Percentiles rank a stretch among this genome's conserved stretches.
Conservation (phyloP, 352 stramenopile species). For the Phytophthora idaei region DNA sequence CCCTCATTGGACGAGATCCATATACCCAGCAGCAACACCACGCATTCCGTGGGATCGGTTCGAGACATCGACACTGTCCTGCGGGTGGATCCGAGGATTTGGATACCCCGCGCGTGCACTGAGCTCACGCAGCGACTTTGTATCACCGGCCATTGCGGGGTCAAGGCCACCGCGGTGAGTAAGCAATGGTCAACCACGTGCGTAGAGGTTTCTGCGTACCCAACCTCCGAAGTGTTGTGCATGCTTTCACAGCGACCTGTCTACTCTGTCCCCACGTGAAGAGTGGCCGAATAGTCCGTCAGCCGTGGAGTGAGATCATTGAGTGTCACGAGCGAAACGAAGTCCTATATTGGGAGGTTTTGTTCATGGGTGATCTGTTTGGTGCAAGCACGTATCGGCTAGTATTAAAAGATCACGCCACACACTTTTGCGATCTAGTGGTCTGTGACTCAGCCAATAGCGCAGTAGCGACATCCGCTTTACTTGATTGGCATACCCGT, state of each 20-base stretch:
- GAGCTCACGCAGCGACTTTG: neutral
- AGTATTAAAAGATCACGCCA: slow-evolving; percentile 37
- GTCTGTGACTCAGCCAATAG: slow-evolving; percentile 20
- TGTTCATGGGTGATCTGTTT: slow-evolving; percentile 3
- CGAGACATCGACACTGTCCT: neutral
- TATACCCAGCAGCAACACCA: neutral
- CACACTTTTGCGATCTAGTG: slow-evolving; percentile 37
- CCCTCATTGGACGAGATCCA: slow-evolving; percentile 2
- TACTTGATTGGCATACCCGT: slow-evolving; percentile 10
- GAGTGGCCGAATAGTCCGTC: neutral
- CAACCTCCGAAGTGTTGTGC: neutral
- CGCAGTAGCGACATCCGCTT: neutral
- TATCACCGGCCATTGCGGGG: slow-evolving; percentile 6
- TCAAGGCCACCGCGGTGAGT: slow-evolving; percentile 5
- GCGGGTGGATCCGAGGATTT: neutral
- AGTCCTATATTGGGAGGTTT: slow-evolving; percentile 9
- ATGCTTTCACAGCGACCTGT: neutral
- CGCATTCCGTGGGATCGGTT: neutral
- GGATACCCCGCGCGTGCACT: neutral
- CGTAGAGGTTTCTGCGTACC: neutral
- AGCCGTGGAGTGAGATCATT: slow-evolving; percentile 9
- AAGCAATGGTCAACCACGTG: slow-evolving; percentile 4
- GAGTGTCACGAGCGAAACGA: slow-evolving; percentile 8
- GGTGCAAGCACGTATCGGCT: slow-evolving; percentile 24
- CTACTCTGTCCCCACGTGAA: slow-evolving; percentile 11